These are phyloP conservation scores for Graphilbum ipis-grandicollis DNA, from an alignment of 2,329 filamentous ascomycete species.

Conservation along the genomic window DNA sequence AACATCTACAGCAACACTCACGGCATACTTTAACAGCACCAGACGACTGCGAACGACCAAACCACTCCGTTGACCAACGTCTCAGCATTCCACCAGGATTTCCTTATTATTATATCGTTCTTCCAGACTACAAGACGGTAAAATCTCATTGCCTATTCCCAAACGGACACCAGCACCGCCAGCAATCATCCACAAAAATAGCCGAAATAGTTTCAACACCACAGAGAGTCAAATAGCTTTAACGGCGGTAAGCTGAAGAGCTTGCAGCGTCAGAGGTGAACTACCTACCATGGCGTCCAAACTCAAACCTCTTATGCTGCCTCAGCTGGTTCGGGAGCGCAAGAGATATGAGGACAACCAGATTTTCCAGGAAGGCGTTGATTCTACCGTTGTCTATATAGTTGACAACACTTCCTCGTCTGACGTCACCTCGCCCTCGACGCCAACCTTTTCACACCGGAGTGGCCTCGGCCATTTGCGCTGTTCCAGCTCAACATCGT, in stretches of 20 bases:
- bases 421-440: constrained; percentile 51
- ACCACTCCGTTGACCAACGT: no score
- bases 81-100: no score
- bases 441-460: constrained; percentile 44
- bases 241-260: not conserved
- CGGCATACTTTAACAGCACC: no score
- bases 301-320: constrained; percentile 35
- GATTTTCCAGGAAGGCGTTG: constrained; percentile 9
- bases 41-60: no score
- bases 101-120: no score
- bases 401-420: constrained; percentile 38
- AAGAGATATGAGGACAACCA: constrained; percentile 21
- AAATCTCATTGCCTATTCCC: no score
- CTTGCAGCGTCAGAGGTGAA: not conserved
- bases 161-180: no score
- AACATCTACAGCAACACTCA: no score
- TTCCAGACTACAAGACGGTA: no score
- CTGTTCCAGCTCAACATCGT: constrained; percentile 60
- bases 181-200: not conserved
- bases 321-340: constrained; percentile 34
- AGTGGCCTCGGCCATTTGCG: constrained; percentile 34
- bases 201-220: not conserved
- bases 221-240: not conserved
- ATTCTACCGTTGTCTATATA: constrained; percentile 22
- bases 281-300: constrained; percentile 23